Evolutionary conservation across 768 basidiomycete species (phyloP).

Genomic region (Psilocybe subaeruginosa): DNA sequence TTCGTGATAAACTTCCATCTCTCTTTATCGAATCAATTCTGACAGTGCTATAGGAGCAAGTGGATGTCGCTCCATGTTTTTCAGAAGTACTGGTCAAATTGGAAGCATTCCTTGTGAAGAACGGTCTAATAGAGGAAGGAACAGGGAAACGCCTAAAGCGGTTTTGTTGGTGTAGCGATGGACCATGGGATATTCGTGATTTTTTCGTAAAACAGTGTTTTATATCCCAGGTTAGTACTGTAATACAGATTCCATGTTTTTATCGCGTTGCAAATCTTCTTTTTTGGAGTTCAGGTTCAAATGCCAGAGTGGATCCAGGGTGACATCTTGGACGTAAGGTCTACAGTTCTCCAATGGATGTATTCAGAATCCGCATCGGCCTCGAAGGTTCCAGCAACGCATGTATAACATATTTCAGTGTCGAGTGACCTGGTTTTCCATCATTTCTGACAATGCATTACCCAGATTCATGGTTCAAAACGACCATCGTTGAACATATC

Average conservation of each 20-base stretch:
- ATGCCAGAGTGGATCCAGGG: slow-evolving; percentile 78
- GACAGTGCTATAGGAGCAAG: slow-evolving; percentile 61
- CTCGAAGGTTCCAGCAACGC: slow-evolving; percentile 18
- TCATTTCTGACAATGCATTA: slow-evolving; percentile 10
- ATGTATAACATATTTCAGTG: slow-evolving; percentile 20
- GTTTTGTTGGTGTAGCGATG: slow-evolving; percentile 85
- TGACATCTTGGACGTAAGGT: slow-evolving; percentile 77
- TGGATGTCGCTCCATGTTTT: slow-evolving; percentile 80
- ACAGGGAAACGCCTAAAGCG: slow-evolving; percentile 59
- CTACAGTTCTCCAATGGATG: slow-evolving; percentile 54
- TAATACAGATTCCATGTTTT: slow-evolving; percentile 5
- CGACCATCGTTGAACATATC: slow-evolving; percentile 63
- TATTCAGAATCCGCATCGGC: slow-evolving; percentile 24
- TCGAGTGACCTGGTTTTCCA: slow-evolving; percentile 5
- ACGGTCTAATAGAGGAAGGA: slow-evolving; percentile 67
- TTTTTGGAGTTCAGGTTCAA: slow-evolving; percentile 42
- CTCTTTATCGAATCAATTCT: background rate
- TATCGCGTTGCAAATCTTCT: slow-evolving; percentile 2
- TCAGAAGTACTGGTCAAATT: slow-evolving; percentile 66
- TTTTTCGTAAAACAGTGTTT: slow-evolving; percentile 91
- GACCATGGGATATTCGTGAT: slow-evolving; percentile 82
- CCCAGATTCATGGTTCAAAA: slow-evolving; percentile 28
- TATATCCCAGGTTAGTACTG: slow-evolving; percentile 67
- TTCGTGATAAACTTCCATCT: slow-evolving; percentile 37
- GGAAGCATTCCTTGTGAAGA: slow-evolving; percentile 65